These are phyloP conservation scores for Cucurbita ficifolia DNA, from an alignment of 306 rosid genomes.

Conservation along the genomic window DNA sequence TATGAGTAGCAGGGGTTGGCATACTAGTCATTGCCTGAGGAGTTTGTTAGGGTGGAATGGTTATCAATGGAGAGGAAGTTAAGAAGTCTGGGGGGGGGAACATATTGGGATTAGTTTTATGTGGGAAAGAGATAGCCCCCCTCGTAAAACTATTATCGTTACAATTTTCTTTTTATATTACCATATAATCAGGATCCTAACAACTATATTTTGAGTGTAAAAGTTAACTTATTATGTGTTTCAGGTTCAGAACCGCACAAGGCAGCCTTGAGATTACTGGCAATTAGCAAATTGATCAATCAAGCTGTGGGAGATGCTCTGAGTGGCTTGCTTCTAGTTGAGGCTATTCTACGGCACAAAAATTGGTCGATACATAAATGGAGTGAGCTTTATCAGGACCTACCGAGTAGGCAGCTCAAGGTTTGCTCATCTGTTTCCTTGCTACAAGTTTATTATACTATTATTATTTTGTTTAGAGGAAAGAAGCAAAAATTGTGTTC, in stretches of 20 bases:
- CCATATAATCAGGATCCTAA: not conserved
- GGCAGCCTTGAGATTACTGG: slow-evolving; percentile 68
- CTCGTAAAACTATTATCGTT: not conserved
- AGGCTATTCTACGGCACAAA: slow-evolving; percentile 60
- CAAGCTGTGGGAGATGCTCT: slow-evolving; percentile 94
- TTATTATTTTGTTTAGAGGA: not conserved
- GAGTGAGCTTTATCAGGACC: slow-evolving; percentile 76
- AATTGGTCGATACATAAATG: slow-evolving; percentile 71
- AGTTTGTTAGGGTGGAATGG: not conserved
- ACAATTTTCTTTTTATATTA: not conserved
- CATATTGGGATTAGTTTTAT: not conserved
- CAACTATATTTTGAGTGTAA: not conserved
- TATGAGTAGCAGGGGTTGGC: not conserved
- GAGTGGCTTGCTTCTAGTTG: slow-evolving; percentile 82
- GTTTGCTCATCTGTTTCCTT: slow-evolving; percentile 19
- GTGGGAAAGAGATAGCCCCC: not conserved
- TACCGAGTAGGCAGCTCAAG: slow-evolving; percentile 93
- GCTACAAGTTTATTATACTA: not conserved
- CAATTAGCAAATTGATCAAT: slow-evolving; percentile 65
- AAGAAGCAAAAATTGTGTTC: not conserved
- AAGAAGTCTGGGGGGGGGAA: not conserved
- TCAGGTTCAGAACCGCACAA: slow-evolving; percentile 53
- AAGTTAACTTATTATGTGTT: slow-evolving; percentile 11
- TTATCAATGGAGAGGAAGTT: not conserved
- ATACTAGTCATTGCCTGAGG: not conserved